Base-by-base conservation (phyloP, 2,329 filamentous ascomycete species). In the Didymella pinodella region DNA sequence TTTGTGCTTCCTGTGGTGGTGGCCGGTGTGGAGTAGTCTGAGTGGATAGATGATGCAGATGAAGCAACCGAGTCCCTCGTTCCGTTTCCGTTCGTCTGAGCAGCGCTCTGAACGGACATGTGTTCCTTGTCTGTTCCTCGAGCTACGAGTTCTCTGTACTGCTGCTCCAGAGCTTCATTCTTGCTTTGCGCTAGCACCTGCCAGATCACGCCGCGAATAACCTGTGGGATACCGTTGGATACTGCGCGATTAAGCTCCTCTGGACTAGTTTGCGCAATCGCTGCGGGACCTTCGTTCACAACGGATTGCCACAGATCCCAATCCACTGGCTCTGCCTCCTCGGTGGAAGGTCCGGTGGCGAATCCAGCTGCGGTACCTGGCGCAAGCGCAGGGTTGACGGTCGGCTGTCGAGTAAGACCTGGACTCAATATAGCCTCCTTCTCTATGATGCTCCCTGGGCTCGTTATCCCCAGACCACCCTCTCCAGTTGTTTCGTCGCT, bases 231-330 rank as follows among this genome's bases (percentile, higher is more conserved):
- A 31, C 95, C 95, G 38, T 90, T 91, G 48, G 94, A 91, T 68
- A 99, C 97, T 22, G 95, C 93, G 65, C 85, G 87, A 73, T 94
- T 97, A 57, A 99, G 81, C 75, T 97, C 93, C 69, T 96, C 92
- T 0, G 94, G 85, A 71, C 93, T 97, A 4, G 92, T 93, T 59
- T 92, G 88, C 11, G 92, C 90, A 48, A 98, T 90, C 10, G 92
- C 94, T 28, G 92, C 88, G 16, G 93, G 93, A 0, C 95, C 95
- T 79, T 97, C 92, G 66, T 97, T 96, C 32, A 99, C 95, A 4
- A 99, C 90, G 25, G 90, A 88, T 75, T 99, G 94, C 95, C 95
- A 99, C 38, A 99, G 81, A 77, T 99, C 95, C 95, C 95, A 99
- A 74, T 99, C 93, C n/a, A 99, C 95, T 25, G 91, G 89, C 16